Evolutionary conservation across 2,329 filamentous ascomycete species (phyloP).

Genomic region (Salinomyces thailandicus): DNA sequence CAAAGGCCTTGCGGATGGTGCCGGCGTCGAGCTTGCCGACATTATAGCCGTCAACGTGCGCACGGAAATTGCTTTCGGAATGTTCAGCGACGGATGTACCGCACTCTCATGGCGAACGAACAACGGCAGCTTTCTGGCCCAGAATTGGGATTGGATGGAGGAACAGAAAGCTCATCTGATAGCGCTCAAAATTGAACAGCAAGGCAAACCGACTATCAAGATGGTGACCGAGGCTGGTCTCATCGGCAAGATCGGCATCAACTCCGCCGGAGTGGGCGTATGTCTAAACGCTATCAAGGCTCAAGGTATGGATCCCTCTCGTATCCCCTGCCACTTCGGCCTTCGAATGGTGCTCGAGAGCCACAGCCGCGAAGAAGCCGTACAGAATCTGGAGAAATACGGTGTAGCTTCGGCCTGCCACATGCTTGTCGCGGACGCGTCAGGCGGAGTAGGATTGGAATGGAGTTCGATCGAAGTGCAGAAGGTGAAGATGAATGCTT

Average conservation of each 20-base stretch:
- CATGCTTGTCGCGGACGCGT: slow-evolving; percentile 43
- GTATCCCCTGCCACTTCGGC: slow-evolving; percentile 52
- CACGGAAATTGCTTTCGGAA: slow-evolving; percentile 48
- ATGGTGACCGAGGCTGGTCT: slow-evolving; percentile 53
- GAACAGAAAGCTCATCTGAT: slow-evolving; percentile 42
- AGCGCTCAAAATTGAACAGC: slow-evolving; percentile 36
- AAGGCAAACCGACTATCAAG: slow-evolving; percentile 38
- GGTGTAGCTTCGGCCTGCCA: slow-evolving; percentile 46
- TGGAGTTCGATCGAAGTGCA: slow-evolving; percentile 30
- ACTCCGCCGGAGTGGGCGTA: slow-evolving; percentile 47
- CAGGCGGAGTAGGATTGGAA: slow-evolving; percentile 40
- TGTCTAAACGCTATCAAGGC: slow-evolving; percentile 53
- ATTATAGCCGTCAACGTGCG: slow-evolving; percentile 50
- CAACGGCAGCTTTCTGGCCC: slow-evolving; percentile 34
- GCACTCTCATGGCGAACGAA: slow-evolving; percentile 37
- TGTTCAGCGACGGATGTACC: slow-evolving; percentile 50
- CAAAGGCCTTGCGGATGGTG: slow-evolving; percentile 44
- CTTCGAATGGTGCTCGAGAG: slow-evolving; percentile 47
- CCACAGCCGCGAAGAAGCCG: slow-evolving; percentile 36
- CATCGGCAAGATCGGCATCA: slow-evolving; percentile 57
- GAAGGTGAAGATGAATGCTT: slow-evolving; percentile 25
- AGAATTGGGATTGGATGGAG: slow-evolving; percentile 53
- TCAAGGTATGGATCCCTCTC: slow-evolving; percentile 41
- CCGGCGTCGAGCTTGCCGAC: slow-evolving; percentile 36
- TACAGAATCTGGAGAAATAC: slow-evolving; percentile 32